Base-by-base conservation (phyloP, 805 yeast species). In the Nematodospora valgi region DNA sequence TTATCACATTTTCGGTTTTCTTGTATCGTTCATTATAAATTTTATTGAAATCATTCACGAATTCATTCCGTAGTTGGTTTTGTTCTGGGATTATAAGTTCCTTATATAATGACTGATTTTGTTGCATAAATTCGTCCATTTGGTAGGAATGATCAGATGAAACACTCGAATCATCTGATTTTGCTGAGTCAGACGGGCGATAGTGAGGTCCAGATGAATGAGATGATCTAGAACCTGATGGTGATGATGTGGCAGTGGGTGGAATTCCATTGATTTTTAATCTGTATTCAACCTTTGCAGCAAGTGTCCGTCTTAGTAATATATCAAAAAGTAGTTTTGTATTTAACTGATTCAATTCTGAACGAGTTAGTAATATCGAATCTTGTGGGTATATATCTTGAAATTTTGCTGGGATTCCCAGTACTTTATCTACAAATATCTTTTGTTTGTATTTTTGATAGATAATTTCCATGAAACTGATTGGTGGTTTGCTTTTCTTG, bases 201-300 rank as follows among this genome's bases (percentile, higher is more conserved):
- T 27, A 13, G 10, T 11, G 25, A 19, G 12, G 10, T 12, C 12
- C n/a, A 17, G 7, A 9, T 6, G 33, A 19, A 11, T 18, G 9
- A 15, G 25, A 13, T 8, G 13, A 18, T 19, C 15, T 20, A 6
- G 14, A 15, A 22, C 12, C 10, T n/a, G 29, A 24, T 8, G 30
- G n/a, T 7, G 22, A 27, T 27, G 22, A 19, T 6, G 20, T 7
- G 5, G 6, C 5, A 6, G 25, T 11, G 12, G 5, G 5, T 23
- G 25, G 10, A 23, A 18, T 13, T 7, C 23, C 23, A 12, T 12
- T 29, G 4, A 9, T 15, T 9, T 8, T 27, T n/a, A 67, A 47
- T 26, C 72, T 41, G 39, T 52, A 67, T 3, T 49, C 62, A 16
- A 67, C 52, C 46, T 67, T 67, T 5, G 70, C 72, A 22, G 69